A percentile compares a stretch with the other conserved stretches of the same genome.
These are phyloP conservation scores for Dothiorella sarmentorum DNA, from an alignment of 2,329 filamentous ascomycete species.

Conservation along the genomic window DNA sequence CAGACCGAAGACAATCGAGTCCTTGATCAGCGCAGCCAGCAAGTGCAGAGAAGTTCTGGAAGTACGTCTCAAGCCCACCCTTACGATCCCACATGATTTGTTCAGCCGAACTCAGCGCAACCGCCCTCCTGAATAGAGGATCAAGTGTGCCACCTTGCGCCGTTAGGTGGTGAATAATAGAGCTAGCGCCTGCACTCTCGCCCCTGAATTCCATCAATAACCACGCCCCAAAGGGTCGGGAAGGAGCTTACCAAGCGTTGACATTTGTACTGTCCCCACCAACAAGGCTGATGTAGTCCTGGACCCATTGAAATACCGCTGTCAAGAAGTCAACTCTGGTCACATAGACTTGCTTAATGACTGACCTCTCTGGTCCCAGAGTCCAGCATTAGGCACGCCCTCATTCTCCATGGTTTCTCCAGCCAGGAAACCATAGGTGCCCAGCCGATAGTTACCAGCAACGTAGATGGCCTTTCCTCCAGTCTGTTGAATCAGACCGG, in stretches of 20 bases:
- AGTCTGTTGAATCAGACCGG: conserved; percentile 6
- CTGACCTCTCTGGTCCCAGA: conserved; percentile 35
- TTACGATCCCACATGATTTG: conserved; percentile 24
- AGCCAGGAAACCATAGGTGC: conserved; percentile 47
- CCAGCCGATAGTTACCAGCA: conserved; percentile 43
- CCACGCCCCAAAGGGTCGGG: too few species aligned
- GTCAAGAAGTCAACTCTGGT: not conserved
- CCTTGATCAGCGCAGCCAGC: conserved; percentile 31
- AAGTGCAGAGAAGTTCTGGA: conserved; percentile 25
- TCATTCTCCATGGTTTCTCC: conserved; percentile 45
- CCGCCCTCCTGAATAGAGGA: conserved; percentile 42
- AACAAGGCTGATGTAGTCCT: conserved; percentile 45
- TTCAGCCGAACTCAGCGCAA: conserved; percentile 34
- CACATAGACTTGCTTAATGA: too few species aligned
- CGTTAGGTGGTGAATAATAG: conserved; percentile 51
- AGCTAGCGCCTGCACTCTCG: conserved; percentile 51
- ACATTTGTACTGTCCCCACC: conserved; percentile 47
- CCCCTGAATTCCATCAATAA: conserved; percentile 27
- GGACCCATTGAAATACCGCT: conserved; percentile 49
- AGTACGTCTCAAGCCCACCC: conserved; percentile 27
- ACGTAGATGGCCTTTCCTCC: conserved; percentile 42
- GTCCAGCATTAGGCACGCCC: conserved; percentile 44
- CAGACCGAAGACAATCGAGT: conserved; percentile 31
- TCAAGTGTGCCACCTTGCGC: conserved; percentile 44
- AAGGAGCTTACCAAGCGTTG: conserved; percentile 43